phyloP scores from a whole-genome alignment of 1,284 basidiomycete genomes.

The Tilletia indica region DNA sequence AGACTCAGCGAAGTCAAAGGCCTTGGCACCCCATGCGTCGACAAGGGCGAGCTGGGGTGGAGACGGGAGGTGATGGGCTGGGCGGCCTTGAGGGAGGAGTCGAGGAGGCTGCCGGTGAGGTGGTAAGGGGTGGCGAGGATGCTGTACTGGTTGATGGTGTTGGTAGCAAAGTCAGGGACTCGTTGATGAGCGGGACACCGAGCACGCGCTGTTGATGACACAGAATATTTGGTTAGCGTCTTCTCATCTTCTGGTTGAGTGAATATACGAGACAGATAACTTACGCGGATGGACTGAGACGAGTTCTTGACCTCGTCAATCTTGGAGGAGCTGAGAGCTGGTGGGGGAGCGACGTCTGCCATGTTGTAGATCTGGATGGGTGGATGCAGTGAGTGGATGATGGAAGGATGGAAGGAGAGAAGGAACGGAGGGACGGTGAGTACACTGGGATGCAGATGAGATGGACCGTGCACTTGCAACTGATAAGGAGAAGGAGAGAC shows the following conservation, averaged over 20 bases:
- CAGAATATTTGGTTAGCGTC: not conserved
- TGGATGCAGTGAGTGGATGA: constrained; percentile 1
- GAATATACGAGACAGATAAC: not conserved
- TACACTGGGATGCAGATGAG: not conserved
- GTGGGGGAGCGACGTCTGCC: constrained; percentile 1
- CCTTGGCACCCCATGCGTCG: constrained; percentile 46
- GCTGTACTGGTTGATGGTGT: constrained; percentile 43
- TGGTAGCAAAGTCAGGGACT: constrained; percentile 43
- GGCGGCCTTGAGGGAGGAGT: constrained; percentile 37
- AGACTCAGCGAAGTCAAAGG: constrained; percentile 49
- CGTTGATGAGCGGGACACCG: constrained; percentile 45
- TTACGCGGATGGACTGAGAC: constrained; percentile 13
- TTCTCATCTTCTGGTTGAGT: not conserved
- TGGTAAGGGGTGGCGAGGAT: constrained; percentile 43
- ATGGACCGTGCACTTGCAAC: not conserved
- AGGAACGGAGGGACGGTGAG: not conserved
- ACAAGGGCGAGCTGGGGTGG: constrained; percentile 46
- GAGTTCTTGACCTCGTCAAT: constrained; percentile 19
- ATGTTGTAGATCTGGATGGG: constrained; percentile 1
- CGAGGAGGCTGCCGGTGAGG: constrained; percentile 40
- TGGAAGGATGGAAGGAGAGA: not conserved
- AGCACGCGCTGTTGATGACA: not conserved
- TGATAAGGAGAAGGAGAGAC: too few relatives aligned
- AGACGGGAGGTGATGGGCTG: constrained; percentile 46
- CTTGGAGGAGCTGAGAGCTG: constrained; percentile 7